Evolutionary conservation across 192 early-diverging fungal species (phyloP).

Genomic region (Chytriomyces sp.): DNA sequence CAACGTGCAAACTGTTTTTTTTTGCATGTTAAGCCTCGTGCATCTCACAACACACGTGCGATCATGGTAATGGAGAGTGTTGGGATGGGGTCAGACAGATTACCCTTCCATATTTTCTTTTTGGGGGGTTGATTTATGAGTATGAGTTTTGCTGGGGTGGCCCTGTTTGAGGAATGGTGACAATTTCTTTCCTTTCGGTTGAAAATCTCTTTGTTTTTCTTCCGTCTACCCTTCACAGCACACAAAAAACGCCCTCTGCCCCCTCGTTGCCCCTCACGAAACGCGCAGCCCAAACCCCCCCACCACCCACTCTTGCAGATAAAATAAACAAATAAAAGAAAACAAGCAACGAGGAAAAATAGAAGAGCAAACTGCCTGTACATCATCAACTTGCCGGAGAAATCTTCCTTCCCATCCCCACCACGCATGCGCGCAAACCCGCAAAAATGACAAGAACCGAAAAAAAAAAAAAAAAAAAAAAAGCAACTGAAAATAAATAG

Average conservation of each 20-base stretch:
- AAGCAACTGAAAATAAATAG: neutral
- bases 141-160: neutral
- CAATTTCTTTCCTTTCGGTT: neutral
- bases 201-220: conserved; percentile 2
- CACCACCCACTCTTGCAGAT: too few relatives aligned
- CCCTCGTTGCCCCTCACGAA: too few relatives aligned
- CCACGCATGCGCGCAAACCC: neutral
- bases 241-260: too few relatives aligned
- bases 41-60: neutral
- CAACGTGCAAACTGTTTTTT: conserved; percentile 32
- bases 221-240: neutral
- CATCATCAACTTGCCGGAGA: too few relatives aligned
- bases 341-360: too few relatives aligned
- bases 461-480: neutral
- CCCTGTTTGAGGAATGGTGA: neutral
- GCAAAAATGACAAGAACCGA: neutral
- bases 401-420: too few relatives aligned
- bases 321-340: too few relatives aligned
- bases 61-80: neutral
- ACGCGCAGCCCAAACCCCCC: too few relatives aligned
- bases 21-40: neutral
- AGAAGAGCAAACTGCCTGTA: too few relatives aligned
- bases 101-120: neutral
- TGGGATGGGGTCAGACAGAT: neutral
- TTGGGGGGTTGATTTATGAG: neutral